Conservation (phyloP, 1,284 basidiomycete species). For the Apiotrichum akiyoshidainum region DNA sequence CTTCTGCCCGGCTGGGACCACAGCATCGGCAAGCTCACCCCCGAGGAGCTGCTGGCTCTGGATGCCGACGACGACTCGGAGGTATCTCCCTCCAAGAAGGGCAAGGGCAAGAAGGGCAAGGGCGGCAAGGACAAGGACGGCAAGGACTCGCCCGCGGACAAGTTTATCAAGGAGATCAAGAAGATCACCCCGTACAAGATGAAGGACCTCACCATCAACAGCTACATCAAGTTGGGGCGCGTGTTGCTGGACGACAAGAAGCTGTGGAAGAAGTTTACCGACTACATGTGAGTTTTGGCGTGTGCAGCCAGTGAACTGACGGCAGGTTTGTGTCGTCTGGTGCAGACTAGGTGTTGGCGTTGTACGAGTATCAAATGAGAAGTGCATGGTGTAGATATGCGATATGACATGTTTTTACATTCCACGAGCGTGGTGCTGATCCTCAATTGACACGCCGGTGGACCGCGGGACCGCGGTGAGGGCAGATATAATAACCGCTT, state of each 20-base stretch:
- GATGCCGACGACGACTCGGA: constrained; percentile 1
- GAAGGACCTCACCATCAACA: constrained; percentile 70
- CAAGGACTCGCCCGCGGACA: constrained; percentile 16
- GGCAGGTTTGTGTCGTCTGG: constrained; percentile 13
- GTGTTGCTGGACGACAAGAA: constrained; percentile 60
- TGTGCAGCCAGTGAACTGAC: neutral
- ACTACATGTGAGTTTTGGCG: constrained; percentile 42
- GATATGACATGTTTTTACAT: neutral
- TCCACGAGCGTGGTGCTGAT: too few relatives aligned
- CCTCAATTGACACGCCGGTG: too few relatives aligned
- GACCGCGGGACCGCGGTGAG: too few relatives aligned
- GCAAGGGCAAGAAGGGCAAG: neutral
- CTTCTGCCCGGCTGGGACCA: constrained; percentile 59
- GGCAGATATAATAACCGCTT: too few relatives aligned
- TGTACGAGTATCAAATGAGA: neutral
- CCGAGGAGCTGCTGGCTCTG: constrained; percentile 4
- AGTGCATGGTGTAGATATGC: neutral
- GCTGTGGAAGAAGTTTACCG: constrained; percentile 56
- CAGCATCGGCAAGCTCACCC: constrained; percentile 9
- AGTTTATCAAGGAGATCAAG: constrained; percentile 47
- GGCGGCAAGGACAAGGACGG: neutral
- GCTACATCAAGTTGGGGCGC: constrained; percentile 70
- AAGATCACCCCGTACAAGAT: constrained; percentile 68
- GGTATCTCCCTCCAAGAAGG: too few relatives aligned
- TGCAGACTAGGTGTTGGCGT: neutral